Evolutionary conservation across 2,329 filamentous ascomycete species (phyloP).

Genomic region (Alternaria consortialis): DNA sequence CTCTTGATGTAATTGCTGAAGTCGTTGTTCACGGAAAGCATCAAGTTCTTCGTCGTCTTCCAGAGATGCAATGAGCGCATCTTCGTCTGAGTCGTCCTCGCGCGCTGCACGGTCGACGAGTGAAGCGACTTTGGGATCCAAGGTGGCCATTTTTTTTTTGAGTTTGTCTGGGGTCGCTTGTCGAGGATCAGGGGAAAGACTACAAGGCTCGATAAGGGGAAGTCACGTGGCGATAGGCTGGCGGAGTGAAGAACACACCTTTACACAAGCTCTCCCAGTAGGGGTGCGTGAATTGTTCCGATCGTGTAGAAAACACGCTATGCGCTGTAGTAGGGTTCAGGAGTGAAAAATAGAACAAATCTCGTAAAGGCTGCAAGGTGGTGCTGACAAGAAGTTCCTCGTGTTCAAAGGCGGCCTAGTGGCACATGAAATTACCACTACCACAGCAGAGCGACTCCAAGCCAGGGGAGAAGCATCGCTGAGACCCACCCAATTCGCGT

Average conservation of each 20-base stretch:
- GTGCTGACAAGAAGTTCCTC: conserved; percentile 31
- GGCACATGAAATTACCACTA: conserved; percentile 39
- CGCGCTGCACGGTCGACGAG: conserved; percentile 57
- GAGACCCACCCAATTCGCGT: conserved; percentile 37
- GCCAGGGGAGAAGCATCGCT: conserved; percentile 39
- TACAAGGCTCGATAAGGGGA: conserved; percentile 20
- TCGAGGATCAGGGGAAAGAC: conserved; percentile 27
- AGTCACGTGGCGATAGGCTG: conserved; percentile 27
- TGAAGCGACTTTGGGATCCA: conserved; percentile 62
- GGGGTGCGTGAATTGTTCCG: neutral
- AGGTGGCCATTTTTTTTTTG: conserved; percentile 50
- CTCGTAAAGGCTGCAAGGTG: conserved; percentile 13
- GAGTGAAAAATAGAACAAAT: conserved; percentile 14
- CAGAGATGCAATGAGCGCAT: conserved; percentile 68
- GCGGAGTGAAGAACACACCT: conserved; percentile 1
- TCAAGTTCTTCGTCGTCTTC: conserved; percentile 64
- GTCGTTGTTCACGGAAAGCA: conserved; percentile 64
- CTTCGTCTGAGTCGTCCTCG: conserved; percentile 62
- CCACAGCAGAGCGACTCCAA: conserved; percentile 23
- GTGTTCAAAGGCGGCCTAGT: conserved; percentile 35
- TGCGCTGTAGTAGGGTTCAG: neutral
- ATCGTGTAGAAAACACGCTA: neutral
- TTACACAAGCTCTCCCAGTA: neutral
- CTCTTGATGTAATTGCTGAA: conserved; percentile 67
- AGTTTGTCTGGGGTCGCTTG: conserved; percentile 22